Base-by-base conservation (phyloP, 768 basidiomycete genomes). In the Trametes meyenii region DNA sequence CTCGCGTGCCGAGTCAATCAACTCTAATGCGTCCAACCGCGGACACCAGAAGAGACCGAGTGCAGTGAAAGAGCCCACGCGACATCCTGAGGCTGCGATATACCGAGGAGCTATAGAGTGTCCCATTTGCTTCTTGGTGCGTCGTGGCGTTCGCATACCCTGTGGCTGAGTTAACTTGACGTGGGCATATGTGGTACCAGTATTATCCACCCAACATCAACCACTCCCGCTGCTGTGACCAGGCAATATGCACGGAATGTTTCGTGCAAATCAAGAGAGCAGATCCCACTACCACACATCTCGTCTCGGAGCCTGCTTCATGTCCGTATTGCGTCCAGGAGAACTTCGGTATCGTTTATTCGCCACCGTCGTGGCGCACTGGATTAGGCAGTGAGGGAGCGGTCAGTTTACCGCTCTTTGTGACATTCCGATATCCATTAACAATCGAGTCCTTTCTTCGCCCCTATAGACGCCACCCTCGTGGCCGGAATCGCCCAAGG, bases 191-290 rank as follows among this genome's bases (percentile, higher is more conserved):
- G 8, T 33, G 8, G 8, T 33, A 8, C 29, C 66, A 99, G 96
- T 98, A 96, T 75, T 99, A 98, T 71, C 97, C 97, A 23, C 83
- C 90, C 48, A 96, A 98, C 75, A 97, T 98, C 76, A 98, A 98
- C 72, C 89, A 88, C 69, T 98, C 97, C 40, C 85, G 97, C 71
- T 99, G 97, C 73, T 99, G 97, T 73, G 96, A 96, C 80, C 97
- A 99, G 68, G 89, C 92, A 21, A 96, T 99, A 63, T 99, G 97
- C 73, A 98, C 97, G 39, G 97, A 99, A 76, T 99, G 97, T 73
- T 98, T 99, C 71, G 94, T 98, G 21, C 96, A 98, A 77, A 98
- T 99, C 77, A 98, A 98, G 79, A 90, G 97, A 56, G 86, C 84
- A 38, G 97, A 99, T 64, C 94, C 97, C 6, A 96, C 94, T 0